Evolutionary conservation across 2,329 filamentous ascomycete species (phyloP).

Genomic region (Pestalotiopsis fici): DNA sequence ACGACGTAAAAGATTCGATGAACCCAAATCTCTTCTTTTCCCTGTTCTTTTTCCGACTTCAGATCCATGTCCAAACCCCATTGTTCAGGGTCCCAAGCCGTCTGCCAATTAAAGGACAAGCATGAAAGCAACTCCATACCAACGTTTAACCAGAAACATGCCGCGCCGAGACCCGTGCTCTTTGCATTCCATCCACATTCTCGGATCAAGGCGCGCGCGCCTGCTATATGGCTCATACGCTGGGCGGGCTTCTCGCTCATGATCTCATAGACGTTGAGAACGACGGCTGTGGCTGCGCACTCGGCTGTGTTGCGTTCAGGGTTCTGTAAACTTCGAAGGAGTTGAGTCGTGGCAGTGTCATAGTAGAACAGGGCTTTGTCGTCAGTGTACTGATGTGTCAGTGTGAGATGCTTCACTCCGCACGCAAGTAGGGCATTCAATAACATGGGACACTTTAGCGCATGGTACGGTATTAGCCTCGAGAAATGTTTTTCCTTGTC

Average conservation of each 20-base stretch:
- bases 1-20: slow-evolving; percentile 87
- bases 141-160: slow-evolving; percentile 94
- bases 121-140: slow-evolving; percentile 89
- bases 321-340: slow-evolving; percentile 78
- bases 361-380: slow-evolving; percentile 83
- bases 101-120: slow-evolving; percentile 82
- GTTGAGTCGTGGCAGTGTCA: slow-evolving; percentile 77
- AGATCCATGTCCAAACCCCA: slow-evolving; percentile 87
- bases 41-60: slow-evolving; percentile 32
- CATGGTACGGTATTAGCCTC: slow-evolving; percentile 78
- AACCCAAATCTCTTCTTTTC: slow-evolving; percentile 81
- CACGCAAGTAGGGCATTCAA: slow-evolving; percentile 88
- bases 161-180: slow-evolving; percentile 76
- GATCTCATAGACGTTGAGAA: slow-evolving; percentile 89
- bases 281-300: slow-evolving; percentile 83
- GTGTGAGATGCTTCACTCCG: slow-evolving; percentile 77
- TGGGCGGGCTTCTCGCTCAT: slow-evolving; percentile 81
- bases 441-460: slow-evolving; percentile 82
- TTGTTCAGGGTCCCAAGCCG: slow-evolving; percentile 85
- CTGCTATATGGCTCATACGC: slow-evolving; percentile 87
- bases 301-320: slow-evolving; percentile 81
- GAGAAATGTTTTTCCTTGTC: slow-evolving; percentile 87
- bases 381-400: slow-evolving; percentile 67
- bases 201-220: slow-evolving; percentile 81
- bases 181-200: slow-evolving; percentile 87